Conservation (phyloP, 306 rosid species). For the Dryas octopetala region DNA sequence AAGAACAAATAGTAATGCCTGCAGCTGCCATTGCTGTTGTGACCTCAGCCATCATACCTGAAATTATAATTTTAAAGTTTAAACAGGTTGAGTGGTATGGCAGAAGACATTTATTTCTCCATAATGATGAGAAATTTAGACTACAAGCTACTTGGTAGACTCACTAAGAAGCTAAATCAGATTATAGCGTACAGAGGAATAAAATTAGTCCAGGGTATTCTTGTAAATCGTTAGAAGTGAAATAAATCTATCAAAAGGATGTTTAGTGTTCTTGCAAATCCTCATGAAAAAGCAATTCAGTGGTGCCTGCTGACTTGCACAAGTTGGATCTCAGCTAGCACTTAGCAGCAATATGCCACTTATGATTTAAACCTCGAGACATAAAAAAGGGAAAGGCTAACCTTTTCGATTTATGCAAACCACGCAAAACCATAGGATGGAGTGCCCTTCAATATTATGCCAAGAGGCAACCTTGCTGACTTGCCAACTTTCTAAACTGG, state of each 20-base stretch:
- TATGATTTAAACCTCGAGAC: not conserved
- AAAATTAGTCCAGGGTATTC: not conserved
- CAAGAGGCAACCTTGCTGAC: conserved; percentile 79
- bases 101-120: not conserved
- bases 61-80: conserved; percentile 27
- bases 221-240: not conserved
- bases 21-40: conserved; percentile 79
- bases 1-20: conserved; percentile 79
- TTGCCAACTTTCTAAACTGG: conserved; percentile 92
- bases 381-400: conserved; percentile 25
- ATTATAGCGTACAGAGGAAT: not conserved
- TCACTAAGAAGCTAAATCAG: not conserved
- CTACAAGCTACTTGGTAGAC: not conserved
- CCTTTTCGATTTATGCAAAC: conserved; percentile 92
- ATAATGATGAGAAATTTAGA: not conserved
- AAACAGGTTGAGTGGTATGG: not conserved
- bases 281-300: too few species aligned
- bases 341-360: not conserved
- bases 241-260: too few species aligned
- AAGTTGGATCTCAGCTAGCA: too few species aligned
- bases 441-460: conserved; percentile 87
- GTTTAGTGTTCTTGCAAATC: too few species aligned
- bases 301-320: too few species aligned
- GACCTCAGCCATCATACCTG: conserved; percentile 96
- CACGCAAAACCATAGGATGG: conserved; percentile 81